phyloP scores from a whole-genome alignment of 2,329 filamentous ascomycete genomes.

The Zymoseptoria brevis region DNA sequence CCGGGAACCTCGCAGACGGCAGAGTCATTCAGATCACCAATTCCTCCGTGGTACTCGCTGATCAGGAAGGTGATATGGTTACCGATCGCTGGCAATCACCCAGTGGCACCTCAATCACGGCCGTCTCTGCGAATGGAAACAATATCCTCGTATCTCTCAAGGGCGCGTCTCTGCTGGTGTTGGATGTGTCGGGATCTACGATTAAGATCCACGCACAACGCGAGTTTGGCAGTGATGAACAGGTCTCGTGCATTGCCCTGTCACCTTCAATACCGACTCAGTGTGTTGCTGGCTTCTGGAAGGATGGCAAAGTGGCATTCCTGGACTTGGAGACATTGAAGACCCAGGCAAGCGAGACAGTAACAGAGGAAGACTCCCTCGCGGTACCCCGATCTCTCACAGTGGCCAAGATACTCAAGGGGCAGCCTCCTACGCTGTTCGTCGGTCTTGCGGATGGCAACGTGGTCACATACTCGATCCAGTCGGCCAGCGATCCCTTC shows the following conservation, averaged over 20 bases:
- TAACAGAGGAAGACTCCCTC: constrained; percentile 51
- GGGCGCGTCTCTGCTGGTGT: constrained; percentile 62
- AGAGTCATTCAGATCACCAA: constrained; percentile 71
- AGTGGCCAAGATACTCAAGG: constrained; percentile 64
- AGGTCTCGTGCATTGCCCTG: constrained; percentile 78
- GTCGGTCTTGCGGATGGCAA: constrained; percentile 88
- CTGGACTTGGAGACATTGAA: constrained; percentile 60
- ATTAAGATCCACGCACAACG: constrained; percentile 53
- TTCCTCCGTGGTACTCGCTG: constrained; percentile 53
- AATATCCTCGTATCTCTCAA: constrained; percentile 67
- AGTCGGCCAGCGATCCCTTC: constrained; percentile 53
- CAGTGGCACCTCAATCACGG: constrained; percentile 56
- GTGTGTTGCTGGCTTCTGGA: constrained; percentile 82
- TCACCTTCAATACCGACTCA: constrained; percentile 55
- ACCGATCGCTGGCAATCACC: constrained; percentile 52
- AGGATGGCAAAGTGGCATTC: constrained; percentile 69
- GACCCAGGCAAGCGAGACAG: constrained; percentile 55
- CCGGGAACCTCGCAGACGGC: constrained; percentile 52
- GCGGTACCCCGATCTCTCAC: constrained; percentile 77
- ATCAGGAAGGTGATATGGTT: constrained; percentile 48
- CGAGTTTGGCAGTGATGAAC: constrained; percentile 57
- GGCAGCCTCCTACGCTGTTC: constrained; percentile 67
- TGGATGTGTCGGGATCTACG: constrained; percentile 52
- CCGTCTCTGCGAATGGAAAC: constrained; percentile 64
- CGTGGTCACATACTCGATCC: constrained; percentile 73